Base-by-base conservation (phyloP, 305 asterid species). In the Solanum aculeatissimum region DNA sequence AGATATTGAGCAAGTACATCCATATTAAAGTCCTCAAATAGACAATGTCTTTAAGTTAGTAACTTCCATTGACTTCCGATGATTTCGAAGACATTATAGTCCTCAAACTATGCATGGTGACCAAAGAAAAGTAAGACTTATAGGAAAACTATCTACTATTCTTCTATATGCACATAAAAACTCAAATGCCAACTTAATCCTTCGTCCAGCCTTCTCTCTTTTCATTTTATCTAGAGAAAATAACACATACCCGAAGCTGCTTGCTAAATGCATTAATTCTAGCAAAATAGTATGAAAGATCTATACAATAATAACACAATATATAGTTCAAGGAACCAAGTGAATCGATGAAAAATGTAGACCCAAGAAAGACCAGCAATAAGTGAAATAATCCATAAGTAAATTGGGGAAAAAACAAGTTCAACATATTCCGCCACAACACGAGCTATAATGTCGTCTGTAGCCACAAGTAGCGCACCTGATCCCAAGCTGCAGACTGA, bases 401-500 rank as follows among this genome's bases (percentile, higher is more conserved):
- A 77, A 77, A 38, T 51, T 77, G 45, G 10, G 27, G 82, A 4
- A 9, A 2, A 6, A 9, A 74, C 60, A 5, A 27, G 45, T 53
- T 11, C 10, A 77, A 77, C 19, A 77, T 77, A 77, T 77, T 51
- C 43, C 27, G 10, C 29, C 27, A 77, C 6, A 77, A 51, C 5
- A 13, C 29, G 9, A 19, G 54, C 49, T 35, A 21, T 55, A 42
- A 70, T 55, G 83, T 9, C 27, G 9, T 55, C 72, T 35, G 75
- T 32, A 66, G 21, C 72, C 85, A 54, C 40, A 53, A 83, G 71
- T 88, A 80, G 81, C 53, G 53, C 86, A 94, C 99, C 99, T 97
- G 92, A 97, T 97, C 83, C 99, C 99, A 53, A 97, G 99, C 94
- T 95, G 99, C 90, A 97, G 86, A 89, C 98, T 93, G 40, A 95